Evolutionary conservation across 257 asterid species (phyloP).

Genomic region (Rauvolfia tetraphylla): DNA sequence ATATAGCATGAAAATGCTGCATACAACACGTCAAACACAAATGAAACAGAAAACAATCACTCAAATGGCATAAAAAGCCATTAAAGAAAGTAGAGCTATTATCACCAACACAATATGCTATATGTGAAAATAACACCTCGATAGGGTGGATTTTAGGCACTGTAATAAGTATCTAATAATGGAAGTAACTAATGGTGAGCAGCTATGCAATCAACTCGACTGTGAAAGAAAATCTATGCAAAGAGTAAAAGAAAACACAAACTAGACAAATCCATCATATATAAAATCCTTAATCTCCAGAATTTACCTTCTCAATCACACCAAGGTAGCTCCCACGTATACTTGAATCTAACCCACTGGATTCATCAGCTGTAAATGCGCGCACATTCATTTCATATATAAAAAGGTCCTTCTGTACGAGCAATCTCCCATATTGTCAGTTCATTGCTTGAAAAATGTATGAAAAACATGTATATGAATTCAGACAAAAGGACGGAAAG

Average conservation of each 20-base stretch:
- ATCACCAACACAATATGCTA: neutral
- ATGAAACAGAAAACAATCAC: neutral
- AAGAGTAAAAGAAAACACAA: neutral
- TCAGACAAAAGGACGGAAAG: neutral
- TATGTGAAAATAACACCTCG: neutral
- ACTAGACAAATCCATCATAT: neutral
- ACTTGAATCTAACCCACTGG: constrained; percentile 70
- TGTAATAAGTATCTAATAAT: neutral
- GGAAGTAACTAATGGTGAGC: neutral
- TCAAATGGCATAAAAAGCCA: neutral
- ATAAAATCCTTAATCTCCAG: constrained; percentile 1
- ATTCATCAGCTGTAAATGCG: constrained; percentile 83
- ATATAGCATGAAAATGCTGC: constrained; percentile 9
- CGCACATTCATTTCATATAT: constrained; percentile 97
- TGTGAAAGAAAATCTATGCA: neutral
- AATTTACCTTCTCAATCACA: constrained; percentile 76
- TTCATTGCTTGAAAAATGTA: neutral
- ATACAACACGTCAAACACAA: neutral
- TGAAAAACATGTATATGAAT: neutral
- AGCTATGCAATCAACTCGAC: neutral
- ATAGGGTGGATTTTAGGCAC: neutral
- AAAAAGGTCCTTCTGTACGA: constrained; percentile 84
- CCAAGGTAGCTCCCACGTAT: constrained; percentile 93
- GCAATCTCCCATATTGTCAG: constrained; percentile 13
- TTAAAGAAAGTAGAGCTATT: neutral